These are phyloP conservation scores for Mrakia frigida DNA, from an alignment of 768 basidiomycete genomes.

Conservation along the genomic window DNA sequence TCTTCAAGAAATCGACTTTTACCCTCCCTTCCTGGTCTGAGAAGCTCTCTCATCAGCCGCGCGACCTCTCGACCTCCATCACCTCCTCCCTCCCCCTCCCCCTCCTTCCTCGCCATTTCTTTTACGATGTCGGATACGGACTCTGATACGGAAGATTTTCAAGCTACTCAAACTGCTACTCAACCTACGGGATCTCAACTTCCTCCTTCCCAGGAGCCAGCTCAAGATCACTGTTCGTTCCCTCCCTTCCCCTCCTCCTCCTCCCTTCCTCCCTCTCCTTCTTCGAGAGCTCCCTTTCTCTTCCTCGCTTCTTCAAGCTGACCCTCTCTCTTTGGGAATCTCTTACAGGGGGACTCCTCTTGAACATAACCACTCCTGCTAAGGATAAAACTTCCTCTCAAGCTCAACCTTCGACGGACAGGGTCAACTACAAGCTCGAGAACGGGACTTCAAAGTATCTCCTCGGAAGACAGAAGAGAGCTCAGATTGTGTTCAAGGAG, in stretches of 20 bases:
- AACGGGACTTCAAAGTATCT: not conserved
- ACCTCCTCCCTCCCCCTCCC: not conserved
- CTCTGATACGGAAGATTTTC: not conserved
- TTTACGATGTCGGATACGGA: not conserved
- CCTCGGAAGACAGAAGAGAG: conserved; percentile 8
- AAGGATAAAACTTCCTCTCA: conserved; percentile 2
- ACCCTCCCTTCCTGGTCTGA: not conserved
- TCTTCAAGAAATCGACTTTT: not conserved
- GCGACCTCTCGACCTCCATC: not conserved
- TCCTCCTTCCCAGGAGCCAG: not conserved
- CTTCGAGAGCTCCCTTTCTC: not conserved
- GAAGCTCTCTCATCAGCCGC: not conserved
- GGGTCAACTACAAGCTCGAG: conserved; percentile 10
- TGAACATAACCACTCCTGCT: not conserved
- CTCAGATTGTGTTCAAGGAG: conserved; percentile 28
- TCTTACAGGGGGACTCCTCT: not conserved
- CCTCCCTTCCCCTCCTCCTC: conserved; percentile 1
- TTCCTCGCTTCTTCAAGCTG: not conserved
- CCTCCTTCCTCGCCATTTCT: not conserved
- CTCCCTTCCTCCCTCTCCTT: not conserved
- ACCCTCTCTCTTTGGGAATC: not conserved
- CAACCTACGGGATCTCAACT: conserved; percentile 1
- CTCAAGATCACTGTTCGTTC: conserved; percentile 22
- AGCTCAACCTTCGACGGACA: not conserved
- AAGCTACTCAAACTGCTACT: conserved; percentile 19